Evolutionary conservation across 2,329 filamentous ascomycete genomes (phyloP).

Genomic region (Fusarium euwallaceae): DNA sequence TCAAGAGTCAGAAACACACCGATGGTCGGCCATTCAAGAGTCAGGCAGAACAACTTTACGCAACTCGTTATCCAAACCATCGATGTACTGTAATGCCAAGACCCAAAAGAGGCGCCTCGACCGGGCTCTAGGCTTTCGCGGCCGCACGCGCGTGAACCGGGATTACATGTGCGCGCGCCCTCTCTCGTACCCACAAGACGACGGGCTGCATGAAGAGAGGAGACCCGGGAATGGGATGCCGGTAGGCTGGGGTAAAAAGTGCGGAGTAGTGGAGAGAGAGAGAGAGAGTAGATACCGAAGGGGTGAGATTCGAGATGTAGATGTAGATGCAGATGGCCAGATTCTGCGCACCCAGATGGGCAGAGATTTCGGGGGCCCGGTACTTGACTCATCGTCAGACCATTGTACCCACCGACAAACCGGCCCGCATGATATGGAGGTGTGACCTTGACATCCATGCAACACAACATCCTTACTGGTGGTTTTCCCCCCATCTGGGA

Average conservation of each 20-base stretch:
- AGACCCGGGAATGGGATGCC: conserved; percentile 9
- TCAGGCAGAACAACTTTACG: conserved; percentile 18
- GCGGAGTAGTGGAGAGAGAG: conserved; percentile 42
- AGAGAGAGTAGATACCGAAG: conserved; percentile 26
- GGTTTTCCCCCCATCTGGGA: not conserved
- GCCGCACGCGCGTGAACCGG: conserved; percentile 11
- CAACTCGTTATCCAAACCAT: conserved; percentile 4
- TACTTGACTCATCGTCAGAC: conserved; percentile 37
- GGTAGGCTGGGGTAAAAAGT: conserved; percentile 25
- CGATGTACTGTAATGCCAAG: conserved; percentile 34
- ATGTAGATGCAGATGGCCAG: conserved; percentile 18
- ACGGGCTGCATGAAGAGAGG: conserved; percentile 2
- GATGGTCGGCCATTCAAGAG: conserved; percentile 23
- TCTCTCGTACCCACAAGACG: conserved; percentile 2
- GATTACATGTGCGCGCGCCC: conserved; percentile 9
- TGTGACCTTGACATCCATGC: not conserved
- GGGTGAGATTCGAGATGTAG: conserved; percentile 23
- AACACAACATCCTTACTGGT: not conserved
- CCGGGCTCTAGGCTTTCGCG: not conserved
- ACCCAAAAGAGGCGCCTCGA: conserved; percentile 5
- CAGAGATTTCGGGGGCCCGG: conserved; percentile 15
- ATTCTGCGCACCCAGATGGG: conserved; percentile 23
- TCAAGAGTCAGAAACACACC: conserved; percentile 10
- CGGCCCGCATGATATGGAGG: conserved; percentile 25
- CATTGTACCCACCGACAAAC: conserved; percentile 7